Percentiles rank a stretch among this genome's conserved stretches.
These are phyloP conservation scores for Recurvomyces mirabilis DNA, from an alignment of 495 filamentous ascomycete genomes.

Conservation along the genomic window DNA sequence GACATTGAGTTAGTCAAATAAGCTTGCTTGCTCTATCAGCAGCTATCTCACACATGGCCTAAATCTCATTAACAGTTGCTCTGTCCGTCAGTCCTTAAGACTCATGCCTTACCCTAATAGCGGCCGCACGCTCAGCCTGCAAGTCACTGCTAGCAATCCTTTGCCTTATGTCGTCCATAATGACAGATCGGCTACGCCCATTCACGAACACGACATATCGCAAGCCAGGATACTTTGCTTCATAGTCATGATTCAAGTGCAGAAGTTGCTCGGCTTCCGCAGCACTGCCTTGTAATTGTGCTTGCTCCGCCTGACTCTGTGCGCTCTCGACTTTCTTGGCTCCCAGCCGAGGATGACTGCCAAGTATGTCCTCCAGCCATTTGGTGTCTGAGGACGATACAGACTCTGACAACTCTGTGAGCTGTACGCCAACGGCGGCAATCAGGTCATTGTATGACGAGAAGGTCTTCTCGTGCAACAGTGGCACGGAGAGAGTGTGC, in stretches of 20 bases:
- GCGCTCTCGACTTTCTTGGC: slow-evolving; percentile 66
- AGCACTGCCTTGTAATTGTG: slow-evolving; percentile 47
- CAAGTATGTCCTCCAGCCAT: slow-evolving; percentile 59
- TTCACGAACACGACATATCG: slow-evolving; percentile 93
- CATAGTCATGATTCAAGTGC: slow-evolving; percentile 69
- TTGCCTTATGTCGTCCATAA: slow-evolving; percentile 76
- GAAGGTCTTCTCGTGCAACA: slow-evolving; percentile 54
- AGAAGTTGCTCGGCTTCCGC: slow-evolving; percentile 48
- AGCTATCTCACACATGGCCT: slow-evolving; percentile 69
- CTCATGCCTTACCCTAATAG: slow-evolving; percentile 52
- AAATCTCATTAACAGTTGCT: slow-evolving; percentile 1
- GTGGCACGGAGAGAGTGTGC: slow-evolving; percentile 56
- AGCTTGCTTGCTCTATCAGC: slow-evolving; percentile 48
- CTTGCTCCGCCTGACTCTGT: slow-evolving; percentile 69
- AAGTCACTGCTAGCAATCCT: slow-evolving; percentile 61
- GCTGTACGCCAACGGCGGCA: slow-evolving; percentile 44
- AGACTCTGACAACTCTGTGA: slow-evolving; percentile 44
- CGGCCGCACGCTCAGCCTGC: slow-evolving; percentile 57
- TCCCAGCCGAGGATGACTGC: slow-evolving; percentile 81
- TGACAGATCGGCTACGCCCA: slow-evolving; percentile 55
- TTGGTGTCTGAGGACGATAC: slow-evolving; percentile 41
- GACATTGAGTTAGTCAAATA: too few relatives aligned
- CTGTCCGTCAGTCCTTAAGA: too few relatives aligned
- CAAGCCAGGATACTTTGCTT: slow-evolving; percentile 65
- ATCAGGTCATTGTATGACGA: slow-evolving; percentile 49